Percentiles rank a stretch among this genome's conserved stretches.
Conservation (phyloP, 768 basidiomycete genomes). For the Dendrothele bispora region DNA sequence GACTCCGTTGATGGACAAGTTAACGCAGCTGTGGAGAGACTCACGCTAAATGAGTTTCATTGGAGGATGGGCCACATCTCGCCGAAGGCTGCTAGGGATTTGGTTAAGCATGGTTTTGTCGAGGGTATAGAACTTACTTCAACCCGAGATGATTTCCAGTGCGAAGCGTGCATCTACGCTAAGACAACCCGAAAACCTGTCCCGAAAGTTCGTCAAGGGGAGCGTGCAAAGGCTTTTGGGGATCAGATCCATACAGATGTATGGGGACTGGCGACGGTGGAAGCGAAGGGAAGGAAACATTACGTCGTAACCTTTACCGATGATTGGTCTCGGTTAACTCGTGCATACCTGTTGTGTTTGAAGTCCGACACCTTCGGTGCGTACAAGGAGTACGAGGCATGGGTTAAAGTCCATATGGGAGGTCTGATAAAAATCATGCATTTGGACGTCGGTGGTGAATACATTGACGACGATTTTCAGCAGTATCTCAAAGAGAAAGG, state of each 20-base stretch:
- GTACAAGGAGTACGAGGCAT: slow-evolving; percentile 22
- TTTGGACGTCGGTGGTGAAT: slow-evolving; percentile 33
- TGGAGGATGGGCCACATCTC: slow-evolving; percentile 34
- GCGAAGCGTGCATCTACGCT: slow-evolving; percentile 43
- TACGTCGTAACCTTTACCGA: slow-evolving; percentile 26
- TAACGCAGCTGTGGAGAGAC: slow-evolving; percentile 11
- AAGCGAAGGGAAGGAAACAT: slow-evolving; percentile 2
- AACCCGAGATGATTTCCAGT: slow-evolving; percentile 24
- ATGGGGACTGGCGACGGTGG: slow-evolving; percentile 27
- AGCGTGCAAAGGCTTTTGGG: not conserved
- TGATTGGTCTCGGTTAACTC: slow-evolving; percentile 14
- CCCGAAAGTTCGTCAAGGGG: slow-evolving; percentile 14
- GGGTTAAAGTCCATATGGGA: slow-evolving; percentile 20
- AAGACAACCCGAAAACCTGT: slow-evolving; percentile 35
- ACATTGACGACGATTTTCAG: slow-evolving; percentile 27
- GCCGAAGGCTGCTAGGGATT: slow-evolving; percentile 14
- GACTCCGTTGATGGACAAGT: slow-evolving; percentile 11
- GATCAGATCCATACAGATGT: slow-evolving; percentile 18
- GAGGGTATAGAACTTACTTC: slow-evolving; percentile 25
- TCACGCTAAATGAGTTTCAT: slow-evolving; percentile 32
- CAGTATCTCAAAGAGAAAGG: slow-evolving; percentile 28
- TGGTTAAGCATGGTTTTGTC: slow-evolving; percentile 28
- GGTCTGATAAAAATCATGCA: slow-evolving; percentile 17
- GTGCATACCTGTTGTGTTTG: slow-evolving; percentile 12
- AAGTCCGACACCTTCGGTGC: slow-evolving; percentile 18